A percentile compares a stretch with the other conserved stretches of the same genome.
phyloP scores from a whole-genome alignment of 805 yeast genomes.

The Saccharomyces eubayanus region DNA sequence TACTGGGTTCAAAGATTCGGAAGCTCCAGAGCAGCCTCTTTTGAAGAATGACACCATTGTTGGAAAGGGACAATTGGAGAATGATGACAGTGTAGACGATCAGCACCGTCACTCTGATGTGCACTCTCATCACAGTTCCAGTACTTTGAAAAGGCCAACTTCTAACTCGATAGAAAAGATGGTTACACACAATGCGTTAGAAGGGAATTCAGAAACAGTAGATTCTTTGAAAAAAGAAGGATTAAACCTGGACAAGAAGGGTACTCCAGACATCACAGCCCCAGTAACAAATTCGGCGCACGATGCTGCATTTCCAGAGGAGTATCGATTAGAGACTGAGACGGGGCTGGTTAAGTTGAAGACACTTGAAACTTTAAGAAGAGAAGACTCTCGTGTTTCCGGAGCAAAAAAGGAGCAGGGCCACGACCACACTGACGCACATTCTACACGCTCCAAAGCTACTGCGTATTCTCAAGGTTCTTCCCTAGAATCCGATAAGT shows the following conservation, averaged over 20 bases:
- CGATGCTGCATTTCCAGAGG: conserved; percentile 49
- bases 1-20: conserved; percentile 7
- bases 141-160: conserved; percentile 11
- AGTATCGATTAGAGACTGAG: conserved; percentile 54
- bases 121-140: conserved; percentile 1
- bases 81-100: neutral
- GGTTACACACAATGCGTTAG: conserved; percentile 17
- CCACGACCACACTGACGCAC: neutral
- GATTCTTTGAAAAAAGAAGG: conserved; percentile 16
- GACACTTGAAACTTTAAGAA: conserved; percentile 46
- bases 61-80: neutral
- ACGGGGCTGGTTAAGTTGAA: conserved; percentile 57
- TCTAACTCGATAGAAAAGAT: conserved; percentile 17
- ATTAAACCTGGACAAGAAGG: conserved; percentile 8
- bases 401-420: conserved; percentile 1
- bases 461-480: neutral
- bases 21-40: neutral
- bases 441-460: neutral
- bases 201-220: conserved; percentile 20
- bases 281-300: conserved; percentile 10
- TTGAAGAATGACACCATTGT: neutral
- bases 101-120: neutral
- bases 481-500: conserved; percentile 17
- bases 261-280: conserved; percentile 16
- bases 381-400: conserved; percentile 27